Evolutionary conservation across 1,284 basidiomycete species (phyloP).

Genomic region (Tilletia indica): DNA sequence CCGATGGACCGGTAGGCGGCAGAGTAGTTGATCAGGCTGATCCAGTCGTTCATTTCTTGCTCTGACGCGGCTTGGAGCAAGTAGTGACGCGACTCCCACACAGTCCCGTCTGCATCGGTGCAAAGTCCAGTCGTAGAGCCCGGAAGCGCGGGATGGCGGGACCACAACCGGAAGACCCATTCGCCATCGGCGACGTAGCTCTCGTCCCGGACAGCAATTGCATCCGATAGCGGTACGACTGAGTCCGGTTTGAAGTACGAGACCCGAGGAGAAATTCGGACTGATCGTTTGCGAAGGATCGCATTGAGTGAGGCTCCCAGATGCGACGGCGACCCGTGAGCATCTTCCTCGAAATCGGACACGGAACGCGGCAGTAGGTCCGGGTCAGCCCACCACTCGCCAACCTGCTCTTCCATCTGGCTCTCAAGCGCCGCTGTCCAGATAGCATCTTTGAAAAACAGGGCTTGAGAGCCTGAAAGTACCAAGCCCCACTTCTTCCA

Average conservation of each 20-base stretch:
- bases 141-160: neutral
- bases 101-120: slow-evolving; percentile 54
- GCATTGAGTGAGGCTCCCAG: slow-evolving; percentile 14
- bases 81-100: slow-evolving; percentile 68
- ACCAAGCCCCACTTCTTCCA: slow-evolving; percentile 86
- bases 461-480: slow-evolving; percentile 82
- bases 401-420: slow-evolving; percentile 58
- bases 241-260: slow-evolving; percentile 80
- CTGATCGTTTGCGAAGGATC: slow-evolving; percentile 32
- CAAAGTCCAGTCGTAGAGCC: neutral
- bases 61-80: slow-evolving; percentile 75
- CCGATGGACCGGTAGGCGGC: slow-evolving; percentile 83
- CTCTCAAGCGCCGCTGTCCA: slow-evolving; percentile 66
- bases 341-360: slow-evolving; percentile 19
- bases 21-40: slow-evolving; percentile 89
- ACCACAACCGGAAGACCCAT: slow-evolving; percentile 71
- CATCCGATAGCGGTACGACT: slow-evolving; percentile 66
- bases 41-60: slow-evolving; percentile 84
- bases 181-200: slow-evolving; percentile 61
- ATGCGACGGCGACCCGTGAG: neutral
- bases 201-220: slow-evolving; percentile 45
- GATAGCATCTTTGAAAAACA: slow-evolving; percentile 82
- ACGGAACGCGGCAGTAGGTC: slow-evolving; percentile 16
- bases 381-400: slow-evolving; percentile 25
- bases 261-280: slow-evolving; percentile 62